Conservation (phyloP, 352 stramenopile species). For the Pythium monospermum region DNA sequence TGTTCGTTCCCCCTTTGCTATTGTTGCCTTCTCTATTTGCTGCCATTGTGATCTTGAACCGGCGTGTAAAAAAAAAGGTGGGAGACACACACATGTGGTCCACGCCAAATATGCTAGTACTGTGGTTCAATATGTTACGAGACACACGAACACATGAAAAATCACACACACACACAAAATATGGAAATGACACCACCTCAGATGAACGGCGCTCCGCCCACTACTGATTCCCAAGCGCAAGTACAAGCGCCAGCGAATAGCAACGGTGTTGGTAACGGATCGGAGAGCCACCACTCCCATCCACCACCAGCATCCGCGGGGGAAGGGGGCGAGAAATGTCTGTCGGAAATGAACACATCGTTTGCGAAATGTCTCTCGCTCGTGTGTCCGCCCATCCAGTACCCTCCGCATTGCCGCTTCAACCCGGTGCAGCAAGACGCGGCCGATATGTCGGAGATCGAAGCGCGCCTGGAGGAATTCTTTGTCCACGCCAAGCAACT, state of each 20-base stretch:
- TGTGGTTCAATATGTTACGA: constrained; percentile 5
- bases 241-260: too few species aligned
- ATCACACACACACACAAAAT: not conserved
- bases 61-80: not conserved
- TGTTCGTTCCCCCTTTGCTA: not conserved
- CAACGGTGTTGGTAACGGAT: too few species aligned
- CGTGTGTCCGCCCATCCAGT: constrained; percentile 76
- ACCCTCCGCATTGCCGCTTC: constrained; percentile 77
- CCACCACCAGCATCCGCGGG: not conserved
- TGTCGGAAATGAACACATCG: constrained; percentile 67
- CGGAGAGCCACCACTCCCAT: too few species aligned
- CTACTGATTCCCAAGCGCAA: too few species aligned
- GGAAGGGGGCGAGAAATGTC: constrained; percentile 27
- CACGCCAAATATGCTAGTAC: constrained; percentile 6
- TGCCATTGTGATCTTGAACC: not conserved
- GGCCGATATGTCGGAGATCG: constrained; percentile 68
- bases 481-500: constrained; percentile 81
- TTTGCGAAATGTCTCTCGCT: constrained; percentile 73
- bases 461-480: constrained; percentile 64
- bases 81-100: too few species aligned
- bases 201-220: too few species aligned
- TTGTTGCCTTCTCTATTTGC: not conserved
- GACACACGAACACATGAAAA: constrained; percentile 7
- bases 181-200: constrained; percentile 2
- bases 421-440: constrained; percentile 79